These are phyloP conservation scores for Chalciporus sphaerocephalus DNA, from an alignment of 768 basidiomycete species.

Conservation along the genomic window DNA sequence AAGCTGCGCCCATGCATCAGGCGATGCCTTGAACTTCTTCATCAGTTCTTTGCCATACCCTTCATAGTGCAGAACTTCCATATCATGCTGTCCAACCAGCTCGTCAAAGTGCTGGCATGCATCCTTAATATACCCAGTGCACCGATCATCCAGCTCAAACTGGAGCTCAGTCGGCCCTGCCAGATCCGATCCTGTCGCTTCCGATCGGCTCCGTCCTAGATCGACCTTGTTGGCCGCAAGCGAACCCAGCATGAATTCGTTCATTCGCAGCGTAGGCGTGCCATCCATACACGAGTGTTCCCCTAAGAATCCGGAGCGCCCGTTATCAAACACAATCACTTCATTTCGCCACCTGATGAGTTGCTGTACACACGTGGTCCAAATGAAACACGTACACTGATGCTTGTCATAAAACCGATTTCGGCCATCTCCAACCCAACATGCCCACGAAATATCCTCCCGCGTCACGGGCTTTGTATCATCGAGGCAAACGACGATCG, in stretches of 20 bases:
- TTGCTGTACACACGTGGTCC: not conserved
- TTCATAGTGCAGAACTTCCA: constrained; percentile 79
- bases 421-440: constrained; percentile 86
- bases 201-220: constrained; percentile 52
- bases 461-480: constrained; percentile 76
- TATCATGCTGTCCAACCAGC: constrained; percentile 73
- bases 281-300: constrained; percentile 92
- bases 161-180: constrained; percentile 60
- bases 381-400: constrained; percentile 54
- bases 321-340: constrained; percentile 95
- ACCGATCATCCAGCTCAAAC: constrained; percentile 61
- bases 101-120: constrained; percentile 70
- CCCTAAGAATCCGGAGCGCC: constrained; percentile 88
- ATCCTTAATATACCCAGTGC: constrained; percentile 47
- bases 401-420: constrained; percentile 98
- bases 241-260: constrained; percentile 85
- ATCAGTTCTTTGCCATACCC: constrained; percentile 86
- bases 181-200: constrained; percentile 37
- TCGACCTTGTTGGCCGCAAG: constrained; percentile 71
- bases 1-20: constrained; percentile 93
- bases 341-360: constrained; percentile 27
- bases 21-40: constrained; percentile 78
- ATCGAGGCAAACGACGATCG: constrained; percentile 84
- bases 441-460: constrained; percentile 74
- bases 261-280: constrained; percentile 90